Evolutionary conservation across 1,139 yeast species (phyloP), one percentile per base, ranked within the genome.

Genomic region (Geotrichum australiense): DNA sequence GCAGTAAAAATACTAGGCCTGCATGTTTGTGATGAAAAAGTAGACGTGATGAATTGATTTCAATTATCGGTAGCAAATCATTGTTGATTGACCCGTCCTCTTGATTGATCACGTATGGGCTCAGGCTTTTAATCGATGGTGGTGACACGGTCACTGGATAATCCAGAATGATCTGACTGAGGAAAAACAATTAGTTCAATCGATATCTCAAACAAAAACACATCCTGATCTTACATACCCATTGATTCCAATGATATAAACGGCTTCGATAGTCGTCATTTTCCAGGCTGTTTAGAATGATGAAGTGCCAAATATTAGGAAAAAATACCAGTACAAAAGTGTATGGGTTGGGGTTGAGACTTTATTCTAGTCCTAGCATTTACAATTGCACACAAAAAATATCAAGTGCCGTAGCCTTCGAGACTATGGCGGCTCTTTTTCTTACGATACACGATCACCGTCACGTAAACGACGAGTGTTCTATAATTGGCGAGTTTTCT

Each of bases 201-300:
- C 24, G 22, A 11, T n/a, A 18, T 7, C n/a, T 50, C 15, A 31
- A 20, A 32, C 12, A 19, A 29, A 43, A 24, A 22, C 15, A 15
- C n/a, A 7, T 15, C 15, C 25, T n/a, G 35, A 14, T 18, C 29
- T 10, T 5, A 57, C 68, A 38, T 54, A 67, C 65, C 72, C 73
- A 45, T 70, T 69, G 34, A 67, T 66, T 57, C 80, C 86, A 3
- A 82, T 64, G 21, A 82, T 74, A 56, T 78, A 81, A 18, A 82
- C 65, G 7, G 85, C 85, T 51, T 79, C 83, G 34, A 72, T 63
- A 33, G 69, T 53, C 24, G 70, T 66, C 73, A 68, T 68, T 39
- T 23, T 23, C 25, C 25, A 23, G 11, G 7, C 11, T 11, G 7
- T 23, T 23, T 23, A 23, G 10, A 8, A 8, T 23, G 25, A 23